Evolutionary conservation across 176 grass and related monocot genomes (phyloP), one percentile per base, ranked within the genome.

Genomic region (Oryza nivara): DNA sequence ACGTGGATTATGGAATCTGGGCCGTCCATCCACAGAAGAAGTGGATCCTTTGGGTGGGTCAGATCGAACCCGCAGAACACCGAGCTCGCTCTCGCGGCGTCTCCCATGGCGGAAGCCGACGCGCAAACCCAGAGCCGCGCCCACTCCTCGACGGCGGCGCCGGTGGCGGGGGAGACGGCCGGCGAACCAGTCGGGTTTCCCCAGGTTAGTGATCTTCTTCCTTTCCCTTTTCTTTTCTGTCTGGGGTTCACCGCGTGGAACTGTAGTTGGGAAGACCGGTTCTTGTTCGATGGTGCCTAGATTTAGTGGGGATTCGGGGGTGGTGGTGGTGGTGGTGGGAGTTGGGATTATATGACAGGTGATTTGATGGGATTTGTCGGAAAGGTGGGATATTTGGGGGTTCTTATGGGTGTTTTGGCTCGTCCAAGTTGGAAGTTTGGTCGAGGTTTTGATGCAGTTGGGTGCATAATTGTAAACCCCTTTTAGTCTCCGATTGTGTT

Each of bases 31-130:
- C 12, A 43, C 4, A 4, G 17, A 65, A 44, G 54, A 76, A 38
- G 2, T 36, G 14, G 72, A 5, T 19, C n/a, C 8, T 17, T 4
- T 1, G 23, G 16, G 6, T 51, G 13, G 14, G 7, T 6, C 44
- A 48, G 72, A 74, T 74, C 72, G 72, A 19, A 51, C 46, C 45
- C 26, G 46, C 72, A 32, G 44, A 47, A 40, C 64, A 63, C 70
- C 70, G 30, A 70, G 44, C 40, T 11, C 44, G 1, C 65, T 19
- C 20, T 14, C 46, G 51, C 45, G 45, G 51, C 45, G 45, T 70
- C 82, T 77, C 46, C 82, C 34, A 85, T 85, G 83, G 73, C 74
- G 73, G 83, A 85, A 69, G 32, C 83, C 15, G 65, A 85, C 65
- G 73, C 65, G n/a, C 73, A 76, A 26, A 20, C 28, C 82, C 70